phyloP scores from a whole-genome alignment of 768 basidiomycete genomes.

The Tulasnella sp. region DNA sequence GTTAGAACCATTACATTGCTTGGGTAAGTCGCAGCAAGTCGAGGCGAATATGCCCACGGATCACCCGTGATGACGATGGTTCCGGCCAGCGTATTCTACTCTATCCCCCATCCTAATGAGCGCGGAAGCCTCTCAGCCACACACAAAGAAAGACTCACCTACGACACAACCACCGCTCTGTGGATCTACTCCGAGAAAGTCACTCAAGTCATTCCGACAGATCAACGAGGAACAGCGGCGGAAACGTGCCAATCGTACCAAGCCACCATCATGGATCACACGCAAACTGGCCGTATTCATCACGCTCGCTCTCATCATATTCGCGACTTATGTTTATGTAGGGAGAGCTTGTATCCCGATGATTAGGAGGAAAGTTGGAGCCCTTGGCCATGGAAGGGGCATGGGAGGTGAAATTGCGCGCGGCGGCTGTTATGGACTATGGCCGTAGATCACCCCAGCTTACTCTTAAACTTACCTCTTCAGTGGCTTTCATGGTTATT shows the following conservation, averaged over 20 bases:
- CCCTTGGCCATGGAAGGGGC: constrained; percentile 35
- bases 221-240: constrained; percentile 1
- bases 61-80: no score
- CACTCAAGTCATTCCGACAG: background rate
- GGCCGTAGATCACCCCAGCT: background rate
- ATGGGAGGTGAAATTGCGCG: constrained; percentile 50
- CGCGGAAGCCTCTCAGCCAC: no score
- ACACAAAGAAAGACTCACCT: no score
- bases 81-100: no score
- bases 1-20: no score
- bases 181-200: background rate
- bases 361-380: constrained; percentile 37
- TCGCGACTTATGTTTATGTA: constrained; percentile 67
- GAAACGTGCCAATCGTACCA: background rate
- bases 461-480: background rate
- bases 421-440: constrained; percentile 21
- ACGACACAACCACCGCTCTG: no score
- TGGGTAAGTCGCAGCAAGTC: no score
- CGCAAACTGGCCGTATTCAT: constrained; percentile 57
- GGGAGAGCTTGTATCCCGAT: constrained; percentile 59
- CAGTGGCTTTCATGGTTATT: constrained; percentile 57
- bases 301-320: constrained; percentile 48
- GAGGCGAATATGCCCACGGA: no score
- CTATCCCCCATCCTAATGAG: no score
- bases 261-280: constrained; percentile 53